Evolutionary conservation across 371 early-diverging fungal genomes (phyloP), one percentile per base, ranked within the genome.

Genomic region (Mycotypha africana): DNA sequence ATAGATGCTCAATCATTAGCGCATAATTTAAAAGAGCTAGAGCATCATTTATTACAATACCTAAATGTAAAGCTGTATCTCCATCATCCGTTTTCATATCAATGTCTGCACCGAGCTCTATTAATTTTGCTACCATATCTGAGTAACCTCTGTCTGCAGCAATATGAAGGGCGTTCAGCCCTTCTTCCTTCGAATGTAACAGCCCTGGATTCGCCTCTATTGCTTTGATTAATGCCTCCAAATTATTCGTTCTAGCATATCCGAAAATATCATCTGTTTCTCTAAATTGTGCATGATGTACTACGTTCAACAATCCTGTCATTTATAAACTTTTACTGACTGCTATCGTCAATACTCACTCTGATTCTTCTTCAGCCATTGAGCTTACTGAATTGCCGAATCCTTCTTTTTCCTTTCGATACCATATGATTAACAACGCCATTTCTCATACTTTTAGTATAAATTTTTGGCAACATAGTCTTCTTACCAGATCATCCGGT

Each of bases 31-130:
- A 45, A 28, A 4, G 9, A 15, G 22, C n/a, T 40, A 19, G 33
- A 8, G 2, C 31, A 24, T 16, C 14, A 40, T 23, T 9, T 5
- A 24, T 14, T 25, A 23, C 21, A 26, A 45, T 58, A 72, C 72
- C 72, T 42, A 59, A 69, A 42, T 73, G 70, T 16, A 73, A 50
- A 8, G 74, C 59, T 2, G 70, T 69, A 35, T 73, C 74, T 33
- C 47, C 24, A 23, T 66, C 67, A 12, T 63, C 50, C 20, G 67
- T 57, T 53, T 58, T 37, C 0, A 51, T 42, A 53, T 69, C 62
- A 11, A 73, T 36, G 49, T 73, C 58, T 14, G 74, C 74, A 17
- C 69, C 74, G 11, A 39, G 19, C 9, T 62, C 56, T 23, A 70
- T 25, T 6, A 74, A 37, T 1, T 51, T 19, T 16, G 55, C 40